Conservation (phyloP, 2,329 filamentous ascomycete species). For the Alternaria sp. region DNA sequence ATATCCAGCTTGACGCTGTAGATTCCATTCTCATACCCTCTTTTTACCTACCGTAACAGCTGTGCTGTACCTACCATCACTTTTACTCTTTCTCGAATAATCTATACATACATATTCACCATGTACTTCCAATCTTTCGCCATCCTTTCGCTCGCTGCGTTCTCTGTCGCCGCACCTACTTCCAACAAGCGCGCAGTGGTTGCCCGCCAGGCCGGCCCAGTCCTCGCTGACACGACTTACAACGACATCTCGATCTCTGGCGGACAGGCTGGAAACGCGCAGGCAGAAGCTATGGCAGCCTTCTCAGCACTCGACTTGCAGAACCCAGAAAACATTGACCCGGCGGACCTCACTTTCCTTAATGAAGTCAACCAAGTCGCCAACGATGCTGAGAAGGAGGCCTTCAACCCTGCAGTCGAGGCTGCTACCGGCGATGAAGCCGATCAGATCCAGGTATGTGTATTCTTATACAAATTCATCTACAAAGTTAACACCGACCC, state of each 20-base stretch:
- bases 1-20: constrained; percentile 41
- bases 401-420: constrained; percentile 62
- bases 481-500: constrained; percentile 1
- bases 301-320: constrained; percentile 60
- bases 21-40: constrained; percentile 16
- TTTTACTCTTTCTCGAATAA: neutral
- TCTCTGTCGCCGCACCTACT: constrained; percentile 33
- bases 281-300: constrained; percentile 60
- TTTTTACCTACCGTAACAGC: constrained; percentile 24
- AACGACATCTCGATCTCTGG: constrained; percentile 58
- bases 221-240: constrained; percentile 41
- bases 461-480: neutral
- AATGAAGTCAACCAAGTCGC: constrained; percentile 60
- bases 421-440: constrained; percentile 54
- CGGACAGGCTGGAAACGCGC: constrained; percentile 60
- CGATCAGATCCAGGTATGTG: constrained; percentile 51
- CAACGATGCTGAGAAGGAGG: constrained; percentile 60
- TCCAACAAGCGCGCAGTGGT: constrained; percentile 24
- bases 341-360: constrained; percentile 59
- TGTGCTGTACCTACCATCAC: constrained; percentile 28
- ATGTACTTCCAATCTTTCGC: constrained; percentile 41
- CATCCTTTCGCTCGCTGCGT: constrained; percentile 35
- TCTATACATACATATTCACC: constrained; percentile 7
- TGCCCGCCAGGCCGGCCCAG: constrained; percentile 26
- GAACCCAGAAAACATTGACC: constrained; percentile 56